phyloP scores from a whole-genome alignment of 129 eudicot genomes.

The Arctium lappa region DNA sequence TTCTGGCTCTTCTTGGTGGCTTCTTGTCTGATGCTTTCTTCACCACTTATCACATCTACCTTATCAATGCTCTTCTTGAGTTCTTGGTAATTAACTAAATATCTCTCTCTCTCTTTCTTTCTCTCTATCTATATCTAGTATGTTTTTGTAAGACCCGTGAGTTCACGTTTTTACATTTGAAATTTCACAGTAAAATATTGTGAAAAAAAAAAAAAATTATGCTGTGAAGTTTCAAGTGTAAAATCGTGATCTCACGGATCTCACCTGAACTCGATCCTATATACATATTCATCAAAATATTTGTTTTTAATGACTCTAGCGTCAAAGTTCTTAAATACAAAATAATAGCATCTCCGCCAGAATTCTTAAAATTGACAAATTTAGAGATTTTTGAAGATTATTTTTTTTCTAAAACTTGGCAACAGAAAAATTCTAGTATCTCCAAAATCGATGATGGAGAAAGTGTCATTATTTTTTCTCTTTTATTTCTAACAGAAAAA shows the following conservation, averaged over 20 bases:
- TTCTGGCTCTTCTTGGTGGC: slow-evolving; percentile 90
- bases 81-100: slow-evolving; percentile 44
- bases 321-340: background rate
- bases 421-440: background rate
- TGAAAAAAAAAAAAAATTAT: too few species aligned
- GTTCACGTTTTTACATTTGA: too few species aligned
- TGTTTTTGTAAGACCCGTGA: too few species aligned
- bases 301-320: background rate
- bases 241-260: too few species aligned
- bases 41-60: slow-evolving; percentile 60
- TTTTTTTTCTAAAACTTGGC: background rate
- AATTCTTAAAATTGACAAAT: background rate
- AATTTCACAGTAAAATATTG: too few species aligned
- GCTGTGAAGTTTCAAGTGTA: too few species aligned
- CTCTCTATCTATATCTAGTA: background rate
- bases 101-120: slow-evolving; percentile 6
- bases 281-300: too few species aligned
- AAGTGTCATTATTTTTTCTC: too few species aligned
- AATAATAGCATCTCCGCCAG: background rate
- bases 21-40: slow-evolving; percentile 84
- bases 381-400: background rate
- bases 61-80: slow-evolving; percentile 63
- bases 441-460: background rate
- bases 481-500: background rate
- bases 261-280: too few species aligned